Evolutionary conservation across 148 eudicot species (phyloP).

Genomic region (Agrostemma githago): DNA sequence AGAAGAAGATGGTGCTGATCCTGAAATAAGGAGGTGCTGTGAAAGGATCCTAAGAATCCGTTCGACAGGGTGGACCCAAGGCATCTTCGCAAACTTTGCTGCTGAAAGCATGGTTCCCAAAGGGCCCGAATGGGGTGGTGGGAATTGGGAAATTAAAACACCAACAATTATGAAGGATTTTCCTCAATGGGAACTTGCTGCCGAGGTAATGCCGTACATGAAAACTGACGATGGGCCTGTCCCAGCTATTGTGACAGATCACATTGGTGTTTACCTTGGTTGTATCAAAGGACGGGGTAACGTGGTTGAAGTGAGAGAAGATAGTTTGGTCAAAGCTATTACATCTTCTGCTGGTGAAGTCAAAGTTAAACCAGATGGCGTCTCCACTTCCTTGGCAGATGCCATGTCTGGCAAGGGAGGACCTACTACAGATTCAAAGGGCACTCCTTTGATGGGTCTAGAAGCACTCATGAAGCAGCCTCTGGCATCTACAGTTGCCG

Average conservation of each 20-base stretch:
- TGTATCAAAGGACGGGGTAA: constrained; percentile 86
- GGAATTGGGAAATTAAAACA: constrained; percentile 96
- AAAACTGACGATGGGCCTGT: constrained; percentile 87
- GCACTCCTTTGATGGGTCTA: constrained; percentile 63
- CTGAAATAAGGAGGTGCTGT: constrained; percentile 82
- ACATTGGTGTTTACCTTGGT: constrained; percentile 95
- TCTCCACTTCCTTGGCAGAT: constrained; percentile 35
- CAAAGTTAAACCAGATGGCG: constrained; percentile 41
- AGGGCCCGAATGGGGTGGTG: constrained; percentile 99
- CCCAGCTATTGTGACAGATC: constrained; percentile 84
- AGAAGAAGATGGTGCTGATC: constrained; percentile 82
- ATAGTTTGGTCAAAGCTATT: constrained; percentile 76
- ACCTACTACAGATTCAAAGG: constrained; percentile 41
- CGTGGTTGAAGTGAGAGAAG: constrained; percentile 89
- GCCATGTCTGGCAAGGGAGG: constrained; percentile 37
- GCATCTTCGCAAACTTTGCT: constrained; percentile 97
- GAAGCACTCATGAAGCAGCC: constrained; percentile 60
- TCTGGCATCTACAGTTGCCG: constrained; percentile 43
- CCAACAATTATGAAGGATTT: constrained; percentile 72
- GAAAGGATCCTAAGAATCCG: constrained; percentile 93
- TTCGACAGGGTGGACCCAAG: constrained; percentile 98
- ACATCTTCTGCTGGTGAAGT: constrained; percentile 44
- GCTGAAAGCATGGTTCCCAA: constrained; percentile 99
- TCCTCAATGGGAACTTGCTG: constrained; percentile 94
- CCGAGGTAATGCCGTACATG: constrained; percentile 98